Base-by-base conservation (phyloP, 2,329 filamentous ascomycete genomes). In the Colletotrichum coccodes region DNA sequence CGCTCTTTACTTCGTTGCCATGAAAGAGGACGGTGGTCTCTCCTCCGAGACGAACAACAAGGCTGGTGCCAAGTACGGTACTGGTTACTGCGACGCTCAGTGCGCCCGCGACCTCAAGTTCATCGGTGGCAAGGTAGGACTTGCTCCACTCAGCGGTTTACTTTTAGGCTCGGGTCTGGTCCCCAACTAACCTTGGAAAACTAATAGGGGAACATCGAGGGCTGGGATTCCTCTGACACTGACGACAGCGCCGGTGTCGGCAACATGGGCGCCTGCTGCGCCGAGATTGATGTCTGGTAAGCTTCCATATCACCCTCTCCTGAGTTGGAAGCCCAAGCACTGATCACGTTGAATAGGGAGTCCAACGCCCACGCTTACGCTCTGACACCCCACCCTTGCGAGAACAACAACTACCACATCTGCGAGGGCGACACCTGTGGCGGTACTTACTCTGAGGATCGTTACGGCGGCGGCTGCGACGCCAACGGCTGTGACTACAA, bases 401-500 rank as follows among this genome's bases (percentile, higher is more conserved):
- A 64, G 56, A 32, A 68, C 42, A 71, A 68, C 64, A 65, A 64
- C 36, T 69, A 70, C 44, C 65, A 71, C 56, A 56, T 71, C 61
- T 76, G 74, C 56, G 34, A 70, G 23, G 70, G 52, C 21, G 36
- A 38, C 64, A 60, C 46, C 18, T 88, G 85, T 72, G 86, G 87
- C 58, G 86, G 83, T 54, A 81, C 83, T 21, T 86, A 83, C 74
- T 82, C 79, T 6, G 73, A 76, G 60, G 78, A 83, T 70, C 86
- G 88, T 72, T 90, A 89, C 75, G 79, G 76, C 16, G 88, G 88
- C 67, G 79, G 85, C 49, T 92, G 90, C 79, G 90, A 92, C 77
- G 87, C 88, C 70, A 87, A 90, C 73, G 90, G 90, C 30, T 92
- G 90, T 74, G 89, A 91, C 75, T 90, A 88, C 83, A 90, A 90